Conservation (phyloP, 176 grass and related monocot species). For the Echinochloa phyllopogon region DNA sequence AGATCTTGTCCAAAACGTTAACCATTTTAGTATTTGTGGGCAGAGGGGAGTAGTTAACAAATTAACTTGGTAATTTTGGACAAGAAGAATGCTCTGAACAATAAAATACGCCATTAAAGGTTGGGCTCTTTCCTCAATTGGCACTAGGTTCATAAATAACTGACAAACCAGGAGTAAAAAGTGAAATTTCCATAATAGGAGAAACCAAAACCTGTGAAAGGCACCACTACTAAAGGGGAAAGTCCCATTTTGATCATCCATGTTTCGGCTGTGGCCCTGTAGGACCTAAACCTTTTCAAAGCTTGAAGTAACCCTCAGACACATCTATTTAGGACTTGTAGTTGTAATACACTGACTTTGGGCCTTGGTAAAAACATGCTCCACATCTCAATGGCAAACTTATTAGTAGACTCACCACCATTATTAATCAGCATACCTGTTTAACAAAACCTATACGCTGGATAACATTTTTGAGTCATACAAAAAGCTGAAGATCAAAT, state of each 20-base stretch:
- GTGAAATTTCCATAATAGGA: slow-evolving; percentile 14
- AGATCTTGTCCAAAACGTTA: background rate
- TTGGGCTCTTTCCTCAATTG: slow-evolving; percentile 11
- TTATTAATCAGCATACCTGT: slow-evolving; percentile 24
- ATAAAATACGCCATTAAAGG: background rate
- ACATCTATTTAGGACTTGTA: slow-evolving; percentile 22
- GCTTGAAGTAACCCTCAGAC: background rate
- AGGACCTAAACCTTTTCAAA: slow-evolving; percentile 13
- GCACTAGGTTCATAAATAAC: background rate
- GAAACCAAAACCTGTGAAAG: slow-evolving; percentile 19
- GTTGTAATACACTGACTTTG: background rate
- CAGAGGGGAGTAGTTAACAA: background rate
- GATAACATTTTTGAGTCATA: background rate
- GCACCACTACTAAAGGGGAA: slow-evolving; percentile 19
- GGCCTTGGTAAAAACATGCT: slow-evolving; percentile 7
- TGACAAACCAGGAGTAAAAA: slow-evolving; percentile 4
- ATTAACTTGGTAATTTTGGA: background rate
- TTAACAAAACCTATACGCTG: slow-evolving; percentile 16
- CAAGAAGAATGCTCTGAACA: background rate
- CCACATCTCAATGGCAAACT: slow-evolving; percentile 1
- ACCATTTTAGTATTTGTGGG: background rate
- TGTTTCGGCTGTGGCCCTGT: background rate
- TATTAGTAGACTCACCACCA: background rate
- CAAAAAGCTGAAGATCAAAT: background rate
- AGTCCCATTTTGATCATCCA: slow-evolving; percentile 11